Conservation (phyloP, 2,329 filamentous ascomycete species). For the Ophiostoma triangulosporum region DNA sequence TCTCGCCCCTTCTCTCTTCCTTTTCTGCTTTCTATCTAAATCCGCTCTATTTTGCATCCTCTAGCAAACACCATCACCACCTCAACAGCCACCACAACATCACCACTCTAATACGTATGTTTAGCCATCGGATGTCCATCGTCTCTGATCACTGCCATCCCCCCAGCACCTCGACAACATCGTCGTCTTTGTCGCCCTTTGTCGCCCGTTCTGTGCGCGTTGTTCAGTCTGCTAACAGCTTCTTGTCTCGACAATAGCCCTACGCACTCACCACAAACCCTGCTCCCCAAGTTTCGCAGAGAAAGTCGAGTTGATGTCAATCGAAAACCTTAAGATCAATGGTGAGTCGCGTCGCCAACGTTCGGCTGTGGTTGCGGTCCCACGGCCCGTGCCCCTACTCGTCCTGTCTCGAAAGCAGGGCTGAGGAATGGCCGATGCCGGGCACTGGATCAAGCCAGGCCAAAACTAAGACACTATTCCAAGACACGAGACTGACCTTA, state of each 20-base stretch:
- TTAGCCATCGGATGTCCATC: not conserved
- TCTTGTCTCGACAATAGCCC: not conserved
- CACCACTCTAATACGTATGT: slow-evolving; percentile 4
- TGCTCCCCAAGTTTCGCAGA: slow-evolving; percentile 12
- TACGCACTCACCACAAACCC: slow-evolving; percentile 6
- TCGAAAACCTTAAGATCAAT: slow-evolving; percentile 97
- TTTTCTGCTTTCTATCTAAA: slow-evolving; percentile 4
- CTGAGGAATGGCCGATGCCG: not conserved
- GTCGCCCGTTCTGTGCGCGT: not conserved
- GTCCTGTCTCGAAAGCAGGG: not conserved
- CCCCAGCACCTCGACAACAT: not conserved
- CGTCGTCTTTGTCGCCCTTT: too few relatives aligned
- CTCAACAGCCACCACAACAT: not conserved
- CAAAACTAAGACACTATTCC: not conserved
- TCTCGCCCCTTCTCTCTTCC: slow-evolving; percentile 4
- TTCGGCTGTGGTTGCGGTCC: not conserved
- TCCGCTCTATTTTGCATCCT: slow-evolving; percentile 2
- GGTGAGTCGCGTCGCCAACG: slow-evolving; percentile 41
- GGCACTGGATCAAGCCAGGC: not conserved
- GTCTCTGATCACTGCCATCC: not conserved
- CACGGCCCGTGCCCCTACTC: not conserved
- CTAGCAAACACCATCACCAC: not conserved
- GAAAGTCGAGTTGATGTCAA: slow-evolving; percentile 52
- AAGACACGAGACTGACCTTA: not conserved
- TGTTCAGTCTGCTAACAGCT: not conserved